Evolutionary conservation across 345 rosid species (phyloP).

Genomic region (Acer negundo): DNA sequence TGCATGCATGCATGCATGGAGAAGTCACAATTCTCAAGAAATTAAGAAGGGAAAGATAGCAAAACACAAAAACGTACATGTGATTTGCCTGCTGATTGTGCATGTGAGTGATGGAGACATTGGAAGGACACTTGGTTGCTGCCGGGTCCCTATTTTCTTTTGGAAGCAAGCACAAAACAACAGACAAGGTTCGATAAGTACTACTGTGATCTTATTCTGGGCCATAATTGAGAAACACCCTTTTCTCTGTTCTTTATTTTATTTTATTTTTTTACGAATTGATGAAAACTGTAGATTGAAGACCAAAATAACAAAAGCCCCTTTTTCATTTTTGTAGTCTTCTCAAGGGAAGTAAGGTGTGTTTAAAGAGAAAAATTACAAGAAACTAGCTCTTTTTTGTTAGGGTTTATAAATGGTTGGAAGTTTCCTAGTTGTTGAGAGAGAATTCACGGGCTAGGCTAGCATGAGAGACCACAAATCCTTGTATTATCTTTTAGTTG

Average conservation of each 20-base stretch:
- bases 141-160: slow-evolving; percentile 22
- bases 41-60: slow-evolving; percentile 5
- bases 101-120: slow-evolving; percentile 46
- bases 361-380: background rate
- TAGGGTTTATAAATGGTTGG: background rate
- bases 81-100: slow-evolving; percentile 26
- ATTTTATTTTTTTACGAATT: background rate
- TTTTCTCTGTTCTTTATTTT: background rate
- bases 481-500: no score
- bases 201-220: background rate
- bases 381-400: background rate
- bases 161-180: slow-evolving; percentile 7
- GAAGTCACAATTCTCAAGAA: background rate
- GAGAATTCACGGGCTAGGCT: slow-evolving; percentile 28
- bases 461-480: background rate
- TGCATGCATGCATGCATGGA: slow-evolving; percentile 5
- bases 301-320: background rate
- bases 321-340: background rate
- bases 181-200: background rate
- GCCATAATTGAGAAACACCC: background rate
- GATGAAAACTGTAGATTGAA: background rate
- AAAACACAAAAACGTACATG: slow-evolving; percentile 23
- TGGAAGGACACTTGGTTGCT: slow-evolving; percentile 17
- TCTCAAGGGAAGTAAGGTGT: background rate
- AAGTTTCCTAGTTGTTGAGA: slow-evolving; percentile 8